Evolutionary conservation across 2,329 filamentous ascomycete species (phyloP).

Genomic region (Emergomyces pasteurianus): DNA sequence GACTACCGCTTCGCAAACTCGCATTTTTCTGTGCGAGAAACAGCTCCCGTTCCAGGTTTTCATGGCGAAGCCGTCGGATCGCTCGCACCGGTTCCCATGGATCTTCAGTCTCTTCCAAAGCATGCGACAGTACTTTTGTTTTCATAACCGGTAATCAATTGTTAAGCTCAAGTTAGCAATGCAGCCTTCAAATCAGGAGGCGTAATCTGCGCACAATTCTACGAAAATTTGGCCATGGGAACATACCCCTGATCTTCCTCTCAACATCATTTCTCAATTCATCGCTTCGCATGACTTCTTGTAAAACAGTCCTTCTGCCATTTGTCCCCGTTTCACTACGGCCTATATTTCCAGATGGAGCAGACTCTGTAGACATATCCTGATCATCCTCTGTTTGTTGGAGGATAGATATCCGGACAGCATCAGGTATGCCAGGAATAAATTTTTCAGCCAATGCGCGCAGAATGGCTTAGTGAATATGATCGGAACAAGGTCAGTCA

Average conservation of each 20-base stretch:
- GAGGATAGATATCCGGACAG: slow-evolving; percentile 53
- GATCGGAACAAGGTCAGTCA: slow-evolving; percentile 3
- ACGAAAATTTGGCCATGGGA: neutral
- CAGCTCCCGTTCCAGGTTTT: slow-evolving; percentile 49
- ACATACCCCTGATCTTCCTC: slow-evolving; percentile 48
- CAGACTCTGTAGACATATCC: slow-evolving; percentile 4
- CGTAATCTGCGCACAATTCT: too few relatives aligned
- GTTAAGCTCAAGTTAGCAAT: neutral
- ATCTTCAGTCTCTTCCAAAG: slow-evolving; percentile 46
- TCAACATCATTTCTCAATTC: slow-evolving; percentile 41
- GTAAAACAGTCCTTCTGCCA: slow-evolving; percentile 42
- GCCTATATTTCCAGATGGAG: neutral
- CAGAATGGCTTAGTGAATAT: slow-evolving; percentile 45
- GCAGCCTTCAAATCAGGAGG: neutral
- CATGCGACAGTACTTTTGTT: slow-evolving; percentile 42
- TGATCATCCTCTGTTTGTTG: slow-evolving; percentile 49
- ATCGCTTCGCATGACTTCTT: slow-evolving; percentile 51
- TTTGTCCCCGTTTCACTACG: neutral
- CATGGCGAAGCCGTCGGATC: slow-evolving; percentile 50
- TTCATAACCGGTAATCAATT: neutral
- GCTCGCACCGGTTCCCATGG: slow-evolving; percentile 47
- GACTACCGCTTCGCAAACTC: slow-evolving; percentile 57
- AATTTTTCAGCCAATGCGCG: slow-evolving; percentile 66
- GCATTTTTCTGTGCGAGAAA: slow-evolving; percentile 64
- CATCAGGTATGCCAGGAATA: slow-evolving; percentile 61